These are phyloP conservation scores for Graphilbum ipis-grandicollis DNA, from an alignment of 2,329 filamentous ascomycete genomes.

Conservation along the genomic window DNA sequence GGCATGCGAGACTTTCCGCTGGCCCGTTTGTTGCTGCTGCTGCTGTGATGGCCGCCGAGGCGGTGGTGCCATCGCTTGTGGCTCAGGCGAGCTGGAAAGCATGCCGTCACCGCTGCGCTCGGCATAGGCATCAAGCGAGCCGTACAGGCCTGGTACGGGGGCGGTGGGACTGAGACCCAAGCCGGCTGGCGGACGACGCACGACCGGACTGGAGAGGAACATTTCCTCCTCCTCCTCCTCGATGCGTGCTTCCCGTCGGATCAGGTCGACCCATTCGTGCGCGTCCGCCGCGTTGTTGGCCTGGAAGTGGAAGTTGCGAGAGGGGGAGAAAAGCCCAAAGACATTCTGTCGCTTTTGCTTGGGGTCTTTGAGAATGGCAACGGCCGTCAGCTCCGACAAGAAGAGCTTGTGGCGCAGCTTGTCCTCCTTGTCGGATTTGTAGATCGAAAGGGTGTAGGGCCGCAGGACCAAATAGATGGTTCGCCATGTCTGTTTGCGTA, in stretches of 20 bases:
- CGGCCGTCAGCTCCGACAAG: conserved; percentile 78
- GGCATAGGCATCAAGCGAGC: conserved; percentile 1
- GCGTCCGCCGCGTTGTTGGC: conserved; percentile 57
- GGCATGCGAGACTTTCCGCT: conserved; percentile 16
- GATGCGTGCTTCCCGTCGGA: conserved; percentile 63
- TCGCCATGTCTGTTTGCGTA: conserved; percentile 58
- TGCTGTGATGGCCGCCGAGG: conserved; percentile 41
- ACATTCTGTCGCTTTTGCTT: conserved; percentile 76
- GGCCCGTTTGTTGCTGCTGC: too few relatives aligned
- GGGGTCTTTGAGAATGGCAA: conserved; percentile 73
- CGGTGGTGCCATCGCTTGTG: conserved; percentile 19
- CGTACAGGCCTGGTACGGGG: neutral
- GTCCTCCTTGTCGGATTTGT: conserved; percentile 80
- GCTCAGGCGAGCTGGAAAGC: conserved; percentile 45
- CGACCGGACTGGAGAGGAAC: conserved; percentile 49
- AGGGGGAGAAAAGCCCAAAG: conserved; percentile 83
- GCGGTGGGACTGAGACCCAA: conserved; percentile 12
- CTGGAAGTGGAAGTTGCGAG: conserved; percentile 82
- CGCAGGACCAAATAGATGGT: conserved; percentile 75
- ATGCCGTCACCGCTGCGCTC: conserved; percentile 25
- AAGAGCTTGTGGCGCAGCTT: conserved; percentile 78
- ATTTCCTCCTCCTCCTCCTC: conserved; percentile 81
- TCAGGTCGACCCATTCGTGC: conserved; percentile 70
- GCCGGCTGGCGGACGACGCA: conserved; percentile 30
- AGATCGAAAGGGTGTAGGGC: conserved; percentile 78